These are phyloP conservation scores for Hyphopichia wangnamkhiaoensis DNA, from an alignment of 1,139 yeast genomes.

Conservation along the genomic window DNA sequence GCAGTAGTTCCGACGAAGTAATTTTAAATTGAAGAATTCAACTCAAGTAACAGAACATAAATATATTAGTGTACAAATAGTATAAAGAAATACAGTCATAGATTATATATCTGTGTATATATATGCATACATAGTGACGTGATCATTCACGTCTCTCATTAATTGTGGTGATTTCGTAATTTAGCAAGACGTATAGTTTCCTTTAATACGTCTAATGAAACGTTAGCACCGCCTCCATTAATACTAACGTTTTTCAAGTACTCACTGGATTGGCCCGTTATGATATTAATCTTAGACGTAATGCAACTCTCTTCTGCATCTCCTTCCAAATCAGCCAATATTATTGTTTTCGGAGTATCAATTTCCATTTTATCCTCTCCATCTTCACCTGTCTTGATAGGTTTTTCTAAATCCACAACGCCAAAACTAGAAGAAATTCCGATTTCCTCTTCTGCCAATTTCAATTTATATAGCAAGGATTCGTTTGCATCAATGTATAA, in stretches of 20 bases:
- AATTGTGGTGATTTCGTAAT: conserved; percentile 20
- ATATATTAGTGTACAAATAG: too few relatives aligned
- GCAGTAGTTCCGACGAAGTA: conserved; percentile 4
- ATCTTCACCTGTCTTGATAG: conserved; percentile 20
- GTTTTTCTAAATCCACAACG: conserved; percentile 44
- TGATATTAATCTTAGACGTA: conserved; percentile 42
- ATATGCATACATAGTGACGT: not conserved
- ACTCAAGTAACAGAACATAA: too few relatives aligned
- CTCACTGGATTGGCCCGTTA: conserved; percentile 24
- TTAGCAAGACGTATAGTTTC: conserved; percentile 49
- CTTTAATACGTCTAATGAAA: conserved; percentile 47
- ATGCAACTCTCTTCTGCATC: conserved; percentile 69
- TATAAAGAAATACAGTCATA: not conserved
- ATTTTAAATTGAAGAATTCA: not conserved
- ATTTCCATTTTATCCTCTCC: conserved; percentile 21
- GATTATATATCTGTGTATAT: not conserved
- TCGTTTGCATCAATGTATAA: conserved; percentile 29
- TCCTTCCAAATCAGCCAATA: conserved; percentile 74
- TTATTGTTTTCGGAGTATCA: conserved; percentile 29
- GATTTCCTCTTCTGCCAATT: conserved; percentile 33
- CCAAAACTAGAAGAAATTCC: conserved; percentile 69
- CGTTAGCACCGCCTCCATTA: conserved; percentile 43
- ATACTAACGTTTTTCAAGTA: conserved; percentile 32
- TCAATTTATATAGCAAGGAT: conserved; percentile 27
- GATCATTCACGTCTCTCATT: not conserved